Evolutionary conservation across 2,329 filamentous ascomycete species (phyloP).

Genomic region (Decorospora gaudefroyi): DNA sequence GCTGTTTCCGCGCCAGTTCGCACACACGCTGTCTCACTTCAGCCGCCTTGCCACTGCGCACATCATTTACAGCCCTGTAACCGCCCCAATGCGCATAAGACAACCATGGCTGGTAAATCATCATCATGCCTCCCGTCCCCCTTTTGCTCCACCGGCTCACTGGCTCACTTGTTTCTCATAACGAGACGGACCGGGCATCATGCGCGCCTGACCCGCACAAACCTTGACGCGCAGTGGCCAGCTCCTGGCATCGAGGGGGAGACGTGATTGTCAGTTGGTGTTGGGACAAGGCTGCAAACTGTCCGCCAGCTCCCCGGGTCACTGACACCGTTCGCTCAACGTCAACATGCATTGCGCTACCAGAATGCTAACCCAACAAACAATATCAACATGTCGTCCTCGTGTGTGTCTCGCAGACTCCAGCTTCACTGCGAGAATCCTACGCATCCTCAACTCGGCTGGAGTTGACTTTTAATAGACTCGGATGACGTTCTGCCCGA

Average conservation of each 20-base stretch:
- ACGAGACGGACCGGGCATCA: conserved; percentile 7
- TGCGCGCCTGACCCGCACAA: conserved; percentile 8
- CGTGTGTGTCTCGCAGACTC: too few species aligned
- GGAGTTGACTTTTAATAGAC: conserved; percentile 4
- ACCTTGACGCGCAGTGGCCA: conserved; percentile 12
- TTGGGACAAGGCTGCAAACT: conserved; percentile 27
- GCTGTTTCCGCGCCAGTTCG: conserved; percentile 10
- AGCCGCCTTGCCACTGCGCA: conserved; percentile 5
- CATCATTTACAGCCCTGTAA: conserved; percentile 11
- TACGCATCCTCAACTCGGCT: conserved; percentile 1
- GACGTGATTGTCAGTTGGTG: too few species aligned
- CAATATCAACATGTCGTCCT: conserved; percentile 1
- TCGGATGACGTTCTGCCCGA: conserved; percentile 12
- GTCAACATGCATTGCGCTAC: not conserved
- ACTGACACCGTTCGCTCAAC: conserved; percentile 9
- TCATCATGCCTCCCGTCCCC: conserved; percentile 4
- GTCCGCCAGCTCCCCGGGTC: conserved; percentile 12
- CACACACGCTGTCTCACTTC: conserved; percentile 16
- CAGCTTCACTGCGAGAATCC: not conserved
- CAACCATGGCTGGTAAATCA: conserved; percentile 1
- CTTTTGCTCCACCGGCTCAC: conserved; percentile 8
- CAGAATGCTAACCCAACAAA: conserved; percentile 8
- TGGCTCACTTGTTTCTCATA: conserved; percentile 15
- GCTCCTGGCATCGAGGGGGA: conserved; percentile 5
- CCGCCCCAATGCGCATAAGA: conserved; percentile 14